Evolutionary conservation across 2,329 filamentous ascomycete genomes (phyloP).

Genomic region (Penicillium sp.): DNA sequence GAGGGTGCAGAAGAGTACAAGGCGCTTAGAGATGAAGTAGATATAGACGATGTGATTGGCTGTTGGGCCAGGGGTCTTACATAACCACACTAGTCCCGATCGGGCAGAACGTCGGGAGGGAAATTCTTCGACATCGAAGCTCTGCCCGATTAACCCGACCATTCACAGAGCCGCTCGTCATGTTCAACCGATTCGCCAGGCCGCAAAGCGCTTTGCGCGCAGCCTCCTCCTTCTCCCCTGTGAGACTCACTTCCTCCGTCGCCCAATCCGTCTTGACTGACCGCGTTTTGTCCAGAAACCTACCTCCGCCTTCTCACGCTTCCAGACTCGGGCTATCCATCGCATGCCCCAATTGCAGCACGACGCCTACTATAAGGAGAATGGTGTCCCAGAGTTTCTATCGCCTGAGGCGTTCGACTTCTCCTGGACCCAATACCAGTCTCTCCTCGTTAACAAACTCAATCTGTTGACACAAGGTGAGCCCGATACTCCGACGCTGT

Average conservation of each 20-base stretch:
- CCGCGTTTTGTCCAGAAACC: constrained; percentile 29
- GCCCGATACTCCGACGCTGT: constrained; percentile 24
- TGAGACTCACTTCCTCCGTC: constrained; percentile 21
- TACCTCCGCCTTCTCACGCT: constrained; percentile 36
- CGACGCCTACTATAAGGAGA: constrained; percentile 43
- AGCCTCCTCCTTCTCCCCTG: constrained; percentile 33
- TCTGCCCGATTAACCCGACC: constrained; percentile 18
- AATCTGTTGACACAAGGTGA: constrained; percentile 71
- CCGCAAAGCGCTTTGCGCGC: constrained; percentile 46
- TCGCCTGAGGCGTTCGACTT: constrained; percentile 66
- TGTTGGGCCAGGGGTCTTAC: constrained; percentile 14
- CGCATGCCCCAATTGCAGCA: constrained; percentile 50
- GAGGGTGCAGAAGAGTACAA: constrained; percentile 1
- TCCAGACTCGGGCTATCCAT: constrained; percentile 42
- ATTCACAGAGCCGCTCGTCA: constrained; percentile 30
- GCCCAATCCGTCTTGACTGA: constrained; percentile 18
- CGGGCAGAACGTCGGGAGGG: constrained; percentile 25
- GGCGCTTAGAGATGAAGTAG: constrained; percentile 21
- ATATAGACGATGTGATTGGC: constrained; percentile 15
- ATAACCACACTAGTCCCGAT: constrained; percentile 30
- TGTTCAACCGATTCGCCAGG: constrained; percentile 44
- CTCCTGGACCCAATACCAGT: constrained; percentile 82
- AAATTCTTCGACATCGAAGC: constrained; percentile 36
- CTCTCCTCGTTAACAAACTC: constrained; percentile 68
- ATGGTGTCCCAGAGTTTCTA: constrained; percentile 69